phyloP scores from a whole-genome alignment of 148 eudicot species.

The Dysphania ambrosioides region DNA sequence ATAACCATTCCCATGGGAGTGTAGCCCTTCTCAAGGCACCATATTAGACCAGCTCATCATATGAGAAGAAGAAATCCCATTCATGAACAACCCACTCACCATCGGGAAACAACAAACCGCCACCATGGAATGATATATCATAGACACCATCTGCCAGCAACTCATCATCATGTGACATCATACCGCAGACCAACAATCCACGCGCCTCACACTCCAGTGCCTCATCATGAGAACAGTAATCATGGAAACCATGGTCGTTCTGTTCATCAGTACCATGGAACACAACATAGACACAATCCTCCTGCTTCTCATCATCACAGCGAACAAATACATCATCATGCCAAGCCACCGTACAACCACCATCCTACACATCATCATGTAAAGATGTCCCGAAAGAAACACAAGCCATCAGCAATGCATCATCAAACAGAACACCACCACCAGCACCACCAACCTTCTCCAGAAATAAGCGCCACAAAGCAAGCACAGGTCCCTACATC shows the following conservation, averaged over 20 bases:
- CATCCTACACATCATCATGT: constrained; percentile 6
- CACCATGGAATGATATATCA: constrained; percentile 6
- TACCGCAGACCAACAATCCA: no score
- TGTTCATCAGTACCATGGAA: constrained; percentile 15
- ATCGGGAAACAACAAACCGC: background rate
- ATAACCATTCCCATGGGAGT: constrained; percentile 1
- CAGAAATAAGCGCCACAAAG: constrained; percentile 7
- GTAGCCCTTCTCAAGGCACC: background rate
- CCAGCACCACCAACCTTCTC: constrained; percentile 10
- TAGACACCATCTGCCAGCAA: constrained; percentile 10
- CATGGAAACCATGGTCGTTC: constrained; percentile 11
- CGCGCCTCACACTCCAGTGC: constrained; percentile 1
- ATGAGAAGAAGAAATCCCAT: constrained; percentile 6
- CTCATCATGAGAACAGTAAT: constrained; percentile 11
- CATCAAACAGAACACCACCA: constrained; percentile 19
- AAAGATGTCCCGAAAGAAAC: constrained; percentile 18
- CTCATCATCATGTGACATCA: no score
- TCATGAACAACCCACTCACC: constrained; percentile 15
- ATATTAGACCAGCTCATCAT: constrained; percentile 4
- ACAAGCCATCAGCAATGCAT: constrained; percentile 1
- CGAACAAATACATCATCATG: constrained; percentile 7
- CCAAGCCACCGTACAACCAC: constrained; percentile 13
- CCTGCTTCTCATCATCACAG: constrained; percentile 11
- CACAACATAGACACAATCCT: background rate
- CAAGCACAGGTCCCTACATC: background rate